Evolutionary conservation across 2,329 filamentous ascomycete species (phyloP).

Genomic region (Fusarium equiseti): DNA sequence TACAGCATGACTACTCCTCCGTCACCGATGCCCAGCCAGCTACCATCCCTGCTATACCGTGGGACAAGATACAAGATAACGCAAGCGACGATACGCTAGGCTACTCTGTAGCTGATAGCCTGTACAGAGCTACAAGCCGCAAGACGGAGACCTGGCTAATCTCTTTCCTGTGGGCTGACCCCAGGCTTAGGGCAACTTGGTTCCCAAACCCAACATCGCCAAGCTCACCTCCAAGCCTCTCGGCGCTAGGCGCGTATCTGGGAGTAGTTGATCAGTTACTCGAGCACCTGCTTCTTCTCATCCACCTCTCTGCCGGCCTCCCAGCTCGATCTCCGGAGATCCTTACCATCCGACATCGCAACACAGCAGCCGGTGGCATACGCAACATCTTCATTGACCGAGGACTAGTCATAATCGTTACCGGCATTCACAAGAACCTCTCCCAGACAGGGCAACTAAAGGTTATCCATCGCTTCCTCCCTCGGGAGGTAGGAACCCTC

Average conservation of each 20-base stretch:
- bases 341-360: not conserved
- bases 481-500: not conserved
- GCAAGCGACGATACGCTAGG: no score
- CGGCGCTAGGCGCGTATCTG: not conserved
- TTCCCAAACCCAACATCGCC: no score
- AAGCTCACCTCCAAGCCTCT: no score
- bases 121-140: no score
- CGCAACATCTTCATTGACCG: not conserved
- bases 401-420: not conserved
- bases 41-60: no score
- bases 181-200: no score
- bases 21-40: no score
- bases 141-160: no score
- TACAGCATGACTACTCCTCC: no score
- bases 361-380: not conserved
- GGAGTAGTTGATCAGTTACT: not conserved
- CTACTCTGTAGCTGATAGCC: no score
- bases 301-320: not conserved
- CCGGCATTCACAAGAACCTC: not conserved
- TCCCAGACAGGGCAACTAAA: not conserved
- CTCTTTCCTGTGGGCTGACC: no score
- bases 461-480: slow-evolving; percentile 2
- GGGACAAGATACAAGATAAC: no score
- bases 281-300: not conserved
- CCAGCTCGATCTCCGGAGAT: not conserved